These are phyloP conservation scores for Alternaria arborescens DNA, from an alignment of 2,329 filamentous ascomycete genomes.

Conservation along the genomic window DNA sequence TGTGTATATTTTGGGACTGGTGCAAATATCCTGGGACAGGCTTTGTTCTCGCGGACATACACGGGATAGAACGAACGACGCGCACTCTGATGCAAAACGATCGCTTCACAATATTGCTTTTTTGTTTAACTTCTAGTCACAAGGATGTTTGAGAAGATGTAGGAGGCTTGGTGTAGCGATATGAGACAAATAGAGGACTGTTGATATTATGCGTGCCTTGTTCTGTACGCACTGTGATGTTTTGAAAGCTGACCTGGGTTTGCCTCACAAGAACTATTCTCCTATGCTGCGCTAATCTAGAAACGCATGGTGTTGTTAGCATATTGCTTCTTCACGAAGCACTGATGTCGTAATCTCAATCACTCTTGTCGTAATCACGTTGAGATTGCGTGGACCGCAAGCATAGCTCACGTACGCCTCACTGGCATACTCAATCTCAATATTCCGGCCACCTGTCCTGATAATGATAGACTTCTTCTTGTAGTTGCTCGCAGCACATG, in stretches of 20 bases:
- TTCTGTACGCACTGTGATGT: background rate
- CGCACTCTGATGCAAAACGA: slow-evolving; percentile 10
- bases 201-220: background rate
- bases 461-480: slow-evolving; percentile 6
- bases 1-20: slow-evolving; percentile 1
- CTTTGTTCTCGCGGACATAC: slow-evolving; percentile 2
- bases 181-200: slow-evolving; percentile 5
- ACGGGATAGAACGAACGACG: slow-evolving; percentile 1
- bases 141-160: background rate
- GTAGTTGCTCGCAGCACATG: slow-evolving; percentile 16
- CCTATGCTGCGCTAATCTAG: background rate
- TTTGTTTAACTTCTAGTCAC: slow-evolving; percentile 19
- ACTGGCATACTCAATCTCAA: background rate
- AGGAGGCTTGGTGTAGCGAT: slow-evolving; percentile 25
- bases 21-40: slow-evolving; percentile 4
- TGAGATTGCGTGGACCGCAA: background rate
- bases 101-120: slow-evolving; percentile 11
- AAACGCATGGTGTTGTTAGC: background rate
- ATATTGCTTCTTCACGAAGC: background rate
- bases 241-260: background rate
- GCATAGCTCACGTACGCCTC: background rate
- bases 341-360: background rate
- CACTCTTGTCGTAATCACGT: background rate
- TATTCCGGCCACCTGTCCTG: background rate
- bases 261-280: background rate